Conservation (phyloP, 1,284 basidiomycete species). For the Fomitopsis betulina region DNA sequence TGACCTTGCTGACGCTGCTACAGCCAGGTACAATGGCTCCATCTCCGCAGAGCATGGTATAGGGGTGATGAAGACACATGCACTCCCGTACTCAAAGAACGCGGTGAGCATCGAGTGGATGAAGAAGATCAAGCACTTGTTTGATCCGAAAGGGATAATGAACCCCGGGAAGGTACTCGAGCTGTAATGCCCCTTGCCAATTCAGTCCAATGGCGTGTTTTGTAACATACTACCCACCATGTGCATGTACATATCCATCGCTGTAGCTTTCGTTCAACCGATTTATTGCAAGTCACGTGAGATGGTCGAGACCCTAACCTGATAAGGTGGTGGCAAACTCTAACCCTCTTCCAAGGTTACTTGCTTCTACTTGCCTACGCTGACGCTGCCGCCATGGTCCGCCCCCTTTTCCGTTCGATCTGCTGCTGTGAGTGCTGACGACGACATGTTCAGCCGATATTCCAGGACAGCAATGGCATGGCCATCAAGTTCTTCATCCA, state of each 20-base stretch:
- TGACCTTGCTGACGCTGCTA: neutral
- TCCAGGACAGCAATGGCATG: constrained; percentile 58
- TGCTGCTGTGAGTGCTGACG: neutral
- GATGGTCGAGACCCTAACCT: constrained; percentile 27
- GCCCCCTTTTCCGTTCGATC: neutral
- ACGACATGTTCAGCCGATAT: constrained; percentile 44
- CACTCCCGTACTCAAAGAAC: constrained; percentile 87
- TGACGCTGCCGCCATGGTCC: constrained; percentile 19
- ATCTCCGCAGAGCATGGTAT: constrained; percentile 97
- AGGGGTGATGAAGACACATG: constrained; percentile 91
- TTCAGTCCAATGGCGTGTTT: neutral
- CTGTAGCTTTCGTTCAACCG: neutral
- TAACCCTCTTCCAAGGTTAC: constrained; percentile 26
- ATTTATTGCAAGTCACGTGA: neutral
- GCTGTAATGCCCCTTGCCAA: neutral
- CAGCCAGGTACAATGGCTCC: constrained; percentile 77
- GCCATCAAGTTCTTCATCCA: constrained; percentile 79
- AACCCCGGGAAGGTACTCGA: constrained; percentile 79
- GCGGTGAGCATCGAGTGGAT: constrained; percentile 81
- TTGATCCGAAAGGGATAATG: constrained; percentile 91
- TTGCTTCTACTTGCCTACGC: constrained; percentile 8
- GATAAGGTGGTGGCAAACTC: constrained; percentile 21
- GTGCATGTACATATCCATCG: constrained; percentile 7
- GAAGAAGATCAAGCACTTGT: constrained; percentile 87
- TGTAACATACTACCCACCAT: neutral